Evolutionary conservation across 768 basidiomycete genomes (phyloP), one percentile per base, ranked within the genome.

Genomic region (Trichaptum fuscoviolaceum): DNA sequence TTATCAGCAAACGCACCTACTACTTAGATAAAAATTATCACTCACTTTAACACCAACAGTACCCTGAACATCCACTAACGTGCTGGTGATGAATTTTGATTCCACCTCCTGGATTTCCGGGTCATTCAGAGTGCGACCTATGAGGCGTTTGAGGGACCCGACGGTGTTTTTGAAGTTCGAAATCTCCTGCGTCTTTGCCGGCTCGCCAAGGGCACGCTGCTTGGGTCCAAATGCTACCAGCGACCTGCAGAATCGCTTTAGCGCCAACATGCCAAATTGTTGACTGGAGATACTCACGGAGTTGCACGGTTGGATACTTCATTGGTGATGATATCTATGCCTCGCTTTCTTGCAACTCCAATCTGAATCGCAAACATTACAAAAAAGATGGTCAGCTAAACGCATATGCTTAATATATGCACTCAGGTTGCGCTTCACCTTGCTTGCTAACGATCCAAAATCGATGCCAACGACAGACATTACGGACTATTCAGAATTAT

Each of bases 121-220:
- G 77, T 99, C 96, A 58, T 81, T 76, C 69, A 91, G 71, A 30
- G 90, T 87, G 63, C 96, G 86, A 9, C 96, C 96, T 70, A 97
- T 82, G 57, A 99, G 84, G 24, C 96, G 87, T 78, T 98, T 98
- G 73, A 99, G 82, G 0, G 87, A 90, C 57, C 97, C 97, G 75
- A 97, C 84, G 26, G 97, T 99, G 82, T 99, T 99, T 79, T 88
- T 92, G 85, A 95, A 98, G 80, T 99, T 99, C 71, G 95, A 96
- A 18, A 91, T 97, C 79, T 99, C 96, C 71, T 96, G 93, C 0
- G 93, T 98, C 83, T 99, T 99, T 71, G 96, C 96, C 23, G 95
- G 69, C 78, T 99, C 96, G 69, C 97, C 96, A 75, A 99, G 91
- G 62, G 89, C 78, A 59, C 96, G 91, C 72, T 95, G 92, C 75